Evolutionary conservation across 441 rosid species (phyloP), one percentile per base, ranked within the genome.

Genomic region (Adansonia madagascariensis): DNA sequence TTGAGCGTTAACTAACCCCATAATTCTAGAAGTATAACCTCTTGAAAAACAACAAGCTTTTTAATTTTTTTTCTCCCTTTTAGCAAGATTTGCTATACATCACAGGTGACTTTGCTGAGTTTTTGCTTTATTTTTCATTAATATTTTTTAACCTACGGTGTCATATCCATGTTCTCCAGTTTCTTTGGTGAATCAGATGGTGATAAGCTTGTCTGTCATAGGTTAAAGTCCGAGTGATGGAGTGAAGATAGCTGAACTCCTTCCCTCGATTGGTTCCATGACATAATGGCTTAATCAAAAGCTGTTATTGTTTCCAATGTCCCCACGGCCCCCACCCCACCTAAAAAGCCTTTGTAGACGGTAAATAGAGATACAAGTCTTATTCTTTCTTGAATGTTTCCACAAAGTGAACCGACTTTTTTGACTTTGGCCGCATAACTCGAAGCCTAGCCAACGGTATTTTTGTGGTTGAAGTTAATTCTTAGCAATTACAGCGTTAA

Each of bases 161-260:
- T 59, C 35, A 59, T 4, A 20, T 59, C 14, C 24, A 6, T 24
- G 39, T 61, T 41, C 22, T 14, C n/a, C 22, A 17, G 17, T 14
- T 31, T 71, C 61, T 11, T 11, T 0, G 12, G 1, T 67, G 74
- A 52, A 73, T 11, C 43, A 9, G 12, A 43, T 12, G 67, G 55
- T 57, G 67, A 20, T 43, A 0, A 39, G 52, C 47, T 15, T 53
- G 75, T 43, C 66, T 57, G 66, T 59, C 67, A 73, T 20, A 31
- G 65, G 35, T 43, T 11, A 17, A 2, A 11, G 66, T 11, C 56
- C 56, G 5, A 22, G 31, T 11, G 18, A 41, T 12, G 14, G 52
- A 35, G 75, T 27, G 75, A 71, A 17, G 75, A 4, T 71, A 15
- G 61, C 75, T 7, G 9, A 52, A 70, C 17, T n/a, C 10, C 60